Conservation (phyloP, 2,329 filamentous ascomycete genomes). For the Thermothelomyces thermophilus region DNA sequence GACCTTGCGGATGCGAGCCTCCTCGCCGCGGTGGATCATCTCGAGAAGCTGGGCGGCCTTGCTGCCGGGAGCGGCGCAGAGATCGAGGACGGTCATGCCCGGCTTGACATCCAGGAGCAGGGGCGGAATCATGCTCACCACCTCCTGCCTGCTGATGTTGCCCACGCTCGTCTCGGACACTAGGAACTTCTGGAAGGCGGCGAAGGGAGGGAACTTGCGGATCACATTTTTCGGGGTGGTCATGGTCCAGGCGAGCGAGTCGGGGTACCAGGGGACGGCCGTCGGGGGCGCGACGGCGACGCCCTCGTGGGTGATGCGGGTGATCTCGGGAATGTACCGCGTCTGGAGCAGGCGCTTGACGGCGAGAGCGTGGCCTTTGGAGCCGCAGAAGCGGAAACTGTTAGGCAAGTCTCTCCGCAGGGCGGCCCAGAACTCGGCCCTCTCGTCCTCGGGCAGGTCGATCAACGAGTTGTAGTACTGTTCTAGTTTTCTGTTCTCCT, state of each 20-base stretch:
- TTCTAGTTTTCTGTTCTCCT: constrained; percentile 80
- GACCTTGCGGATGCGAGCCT: constrained; percentile 71
- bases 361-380: constrained; percentile 86
- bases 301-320: constrained; percentile 77
- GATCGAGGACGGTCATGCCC: constrained; percentile 87
- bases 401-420: constrained; percentile 84
- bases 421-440: constrained; percentile 73
- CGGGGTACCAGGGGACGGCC: constrained; percentile 86
- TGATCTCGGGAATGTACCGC: constrained; percentile 85
- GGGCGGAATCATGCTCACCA: constrained; percentile 98
- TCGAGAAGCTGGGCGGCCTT: constrained; percentile 95
- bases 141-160: constrained; percentile 95
- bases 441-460: constrained; percentile 71
- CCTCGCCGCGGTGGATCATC: constrained; percentile 88
- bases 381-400: constrained; percentile 95
- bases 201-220: constrained; percentile 87
- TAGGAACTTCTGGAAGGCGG: constrained; percentile 93
- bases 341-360: constrained; percentile 85
- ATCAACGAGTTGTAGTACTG: constrained; percentile 76
- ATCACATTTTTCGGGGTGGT: constrained; percentile 95
- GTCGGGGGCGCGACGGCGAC: constrained; percentile 73
- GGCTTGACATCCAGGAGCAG: constrained; percentile 85
- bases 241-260: constrained; percentile 95
- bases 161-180: constrained; percentile 95
- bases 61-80: constrained; percentile 94